Evolutionary conservation across 1,284 basidiomycete species (phyloP), one percentile per base, ranked within the genome.

Genomic region (Cutaneotrichosporon cavernicola): DNA sequence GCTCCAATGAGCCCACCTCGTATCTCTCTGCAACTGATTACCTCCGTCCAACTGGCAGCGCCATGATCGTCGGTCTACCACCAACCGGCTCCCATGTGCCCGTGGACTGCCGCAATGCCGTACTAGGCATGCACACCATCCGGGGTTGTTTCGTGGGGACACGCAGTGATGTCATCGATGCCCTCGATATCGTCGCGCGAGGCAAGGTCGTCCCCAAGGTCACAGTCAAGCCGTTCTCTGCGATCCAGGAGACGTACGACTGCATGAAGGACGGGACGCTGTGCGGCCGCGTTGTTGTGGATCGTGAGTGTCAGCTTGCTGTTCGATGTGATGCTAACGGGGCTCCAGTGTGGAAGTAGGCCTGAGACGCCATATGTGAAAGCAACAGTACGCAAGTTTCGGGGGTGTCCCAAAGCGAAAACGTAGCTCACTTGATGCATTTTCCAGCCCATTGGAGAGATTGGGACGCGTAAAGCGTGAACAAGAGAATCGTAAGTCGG

Each of bases 1-100:
- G 59, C 51, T 52, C 38, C 47, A 58, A 58, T 21, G 46, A 49
- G 47, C 46, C 57, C 6, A 87, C 89, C 6, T 76, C 81, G 11
- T 92, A 91, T 75, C 77, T 84, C 21, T 85, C 89, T 73, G 90
- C 89, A 4, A 80, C 90, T 26, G 85, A 86, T 52, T 90, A 91
- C 76, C 77, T 91, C 61, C 83, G 88, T 36, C 79, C 82, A 1
- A 83, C 86, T 43, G 86, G 89, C 21, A 70, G 84, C 2, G 82
- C 92, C 58, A 89, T 92, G 83, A 87, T 85, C 36, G 88, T 91
- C 34, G 90, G 90, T 51, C 80, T 91, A 1, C 90, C 89, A 2
- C 86, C 84, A 2, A 78, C 85, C 22, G 85, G 86, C 0, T 82
- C 78, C 13, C n/a, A 51, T n/a, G 49, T 68, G 11, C 61, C 58